phyloP scores from a whole-genome alignment of 192 early-diverging fungal genomes.

The Backusella psychrophila region DNA sequence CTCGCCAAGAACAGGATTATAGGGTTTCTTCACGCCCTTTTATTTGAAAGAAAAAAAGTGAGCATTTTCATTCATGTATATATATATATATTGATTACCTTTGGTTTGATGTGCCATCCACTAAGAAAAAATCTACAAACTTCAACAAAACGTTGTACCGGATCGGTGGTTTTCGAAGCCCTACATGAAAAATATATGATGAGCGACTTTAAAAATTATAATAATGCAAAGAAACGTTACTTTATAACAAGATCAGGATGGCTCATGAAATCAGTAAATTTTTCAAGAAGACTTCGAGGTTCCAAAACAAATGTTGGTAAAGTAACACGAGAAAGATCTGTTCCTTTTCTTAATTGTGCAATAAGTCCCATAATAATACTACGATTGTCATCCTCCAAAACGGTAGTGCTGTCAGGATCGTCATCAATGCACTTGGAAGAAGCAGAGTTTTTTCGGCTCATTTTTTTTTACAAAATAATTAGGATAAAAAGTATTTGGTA shows the following conservation, averaged over 20 bases:
- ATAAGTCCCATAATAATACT: conserved; percentile 89
- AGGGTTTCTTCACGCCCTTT: conserved; percentile 88
- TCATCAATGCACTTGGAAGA: conserved; percentile 3
- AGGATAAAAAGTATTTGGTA: neutral
- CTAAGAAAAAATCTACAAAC: conserved; percentile 86
- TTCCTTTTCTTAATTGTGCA: conserved; percentile 81
- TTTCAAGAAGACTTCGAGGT: conserved; percentile 89
- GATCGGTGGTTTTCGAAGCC: conserved; percentile 63
- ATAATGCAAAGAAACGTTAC: conserved; percentile 40
- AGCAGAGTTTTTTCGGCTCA: neutral
- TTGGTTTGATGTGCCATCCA: conserved; percentile 92
- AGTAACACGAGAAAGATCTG: conserved; percentile 89
- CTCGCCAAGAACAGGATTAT: conserved; percentile 92
- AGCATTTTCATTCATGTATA: neutral
- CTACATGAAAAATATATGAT: conserved; percentile 43
- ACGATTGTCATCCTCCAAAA: conserved; percentile 76
- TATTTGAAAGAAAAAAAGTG: neutral
- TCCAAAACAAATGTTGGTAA: conserved; percentile 96
- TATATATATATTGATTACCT: conserved; percentile 42
- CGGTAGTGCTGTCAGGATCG: conserved; percentile 64
- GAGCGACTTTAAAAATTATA: neutral
- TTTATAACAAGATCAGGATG: conserved; percentile 79
- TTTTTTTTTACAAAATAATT: neutral
- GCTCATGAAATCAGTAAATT: conserved; percentile 95
- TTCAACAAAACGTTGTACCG: conserved; percentile 73